Base-by-base conservation (phyloP, 768 basidiomycete species). In the Boletellus ananas region DNA sequence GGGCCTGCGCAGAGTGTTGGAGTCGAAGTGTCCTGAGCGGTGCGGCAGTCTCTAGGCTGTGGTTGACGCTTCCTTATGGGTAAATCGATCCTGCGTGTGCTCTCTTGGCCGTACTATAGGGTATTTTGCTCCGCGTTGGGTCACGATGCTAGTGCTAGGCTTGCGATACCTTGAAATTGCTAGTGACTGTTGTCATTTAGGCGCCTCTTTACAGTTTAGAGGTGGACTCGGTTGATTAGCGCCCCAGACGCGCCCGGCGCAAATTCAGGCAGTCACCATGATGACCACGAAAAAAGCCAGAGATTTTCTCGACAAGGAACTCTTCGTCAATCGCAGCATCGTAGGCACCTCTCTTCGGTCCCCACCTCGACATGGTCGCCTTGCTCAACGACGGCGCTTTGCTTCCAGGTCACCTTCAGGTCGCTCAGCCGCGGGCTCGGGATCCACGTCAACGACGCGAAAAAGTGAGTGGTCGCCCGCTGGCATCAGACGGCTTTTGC, bases 361-460 rank as follows among this genome's bases (percentile, higher is more conserved):
- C 18, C 33, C 29, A 31, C n/a, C n/a, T n/a, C n/a, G n/a, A 27
- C 17, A 27, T 20, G 20, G 9, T 27, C 40, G 50, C 9, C 52
- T 29, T 36, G 27, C 48, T 45, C 46, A 43, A 25, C 43, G 3
- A 31, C 9, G 13, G 2, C 23, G 41, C 34, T 34, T 43, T 29
- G 29, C 29, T 27, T 40, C 31, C 51, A 91, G 89, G 86, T 92
- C 50, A 92, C 90, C 5, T 92, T 80, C 65, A 79, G 89, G 34
- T 83, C 80, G 5, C 73, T 92, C 43, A 90, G 90, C 58, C 78
- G 87, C 55, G 79, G 79, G 35, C 74, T 88, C 38, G 73, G 74
- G 0, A 74, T 91, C 46, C 84, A 90, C 58, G 87, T 90, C 59
- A 87, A 90, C 65, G 69, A 70, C 34, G 89, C 90, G 17, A 92